Evolutionary conservation across 805 yeast genomes (phyloP), one percentile per base, ranked within the genome.

Genomic region (Nakazawaea anatomiae): DNA sequence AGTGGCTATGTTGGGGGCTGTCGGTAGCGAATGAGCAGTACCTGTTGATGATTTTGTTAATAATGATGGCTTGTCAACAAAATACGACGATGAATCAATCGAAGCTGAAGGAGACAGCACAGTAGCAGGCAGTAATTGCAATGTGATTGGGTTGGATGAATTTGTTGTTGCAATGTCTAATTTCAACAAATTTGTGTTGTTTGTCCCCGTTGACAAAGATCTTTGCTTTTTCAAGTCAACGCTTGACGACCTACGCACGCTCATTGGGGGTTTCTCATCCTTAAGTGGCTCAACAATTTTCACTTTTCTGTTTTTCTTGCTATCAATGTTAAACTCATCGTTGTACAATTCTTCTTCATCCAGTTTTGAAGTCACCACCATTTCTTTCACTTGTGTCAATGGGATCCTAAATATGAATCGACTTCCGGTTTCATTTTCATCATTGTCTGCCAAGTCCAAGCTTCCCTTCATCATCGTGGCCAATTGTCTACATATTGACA

Each of bases 381-480:
- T 61, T 58, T 80, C 85, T 6, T 83, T 83, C 10, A 76, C 75
- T 61, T 88, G 94, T 1, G 79, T 77, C 44, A 89, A 64, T 0
- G 95, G 96, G 12, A 92, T 83, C 1, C 84, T 82, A 58, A 94
- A 87, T 0, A 82, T 83, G 62, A 92, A 92, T 9, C 83, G 83
- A 1, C 96, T 85, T 1, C 99, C 99, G 28, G 79, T 74, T 0
- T 96, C 96, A 25, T 79, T 74, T 0, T 96, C 97, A 25, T 87
- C 77, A 30, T 76, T 73, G 0, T 96, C 86, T 51, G 85, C 76
- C 47, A 94, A 66, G 2, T 82, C 77, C 67, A 94, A 78, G 0
- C 89, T 82, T 51, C 99, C 97, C 52, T 83, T 77, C 98, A 92
- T 92, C 82, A 91, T 80, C 36, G 77, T 79, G 0, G 97, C 96